phyloP scores from a whole-genome alignment of 2,329 filamentous ascomycete species.

The Lachnellula cervina region DNA sequence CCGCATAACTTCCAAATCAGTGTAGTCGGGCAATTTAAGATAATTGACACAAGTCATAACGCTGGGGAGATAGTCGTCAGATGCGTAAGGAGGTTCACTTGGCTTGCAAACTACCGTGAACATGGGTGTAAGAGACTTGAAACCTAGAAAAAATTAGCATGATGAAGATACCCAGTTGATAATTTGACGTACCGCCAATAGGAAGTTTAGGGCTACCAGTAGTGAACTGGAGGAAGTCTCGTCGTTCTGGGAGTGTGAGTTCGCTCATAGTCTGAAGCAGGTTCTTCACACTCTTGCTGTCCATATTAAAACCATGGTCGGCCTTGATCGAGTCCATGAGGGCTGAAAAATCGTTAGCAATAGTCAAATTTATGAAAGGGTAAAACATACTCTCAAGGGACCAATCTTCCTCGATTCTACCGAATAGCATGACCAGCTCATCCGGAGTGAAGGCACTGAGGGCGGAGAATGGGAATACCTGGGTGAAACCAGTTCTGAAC shows the following conservation, averaged over 20 bases:
- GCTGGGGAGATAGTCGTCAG: conserved; percentile 97
- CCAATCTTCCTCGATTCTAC: conserved; percentile 92
- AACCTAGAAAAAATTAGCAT: conserved; percentile 56
- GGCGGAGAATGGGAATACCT: conserved; percentile 93
- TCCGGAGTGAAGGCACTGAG: conserved; percentile 90
- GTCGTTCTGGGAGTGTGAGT: conserved; percentile 65
- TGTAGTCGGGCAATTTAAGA: conserved; percentile 95
- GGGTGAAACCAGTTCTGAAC: conserved; percentile 85
- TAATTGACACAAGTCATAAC: conserved; percentile 99
- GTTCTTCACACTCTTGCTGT: conserved; percentile 92
- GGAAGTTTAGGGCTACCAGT: conserved; percentile 97
- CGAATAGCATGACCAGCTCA: conserved; percentile 92
- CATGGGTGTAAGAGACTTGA: conserved; percentile 95
- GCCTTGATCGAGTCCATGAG: conserved; percentile 98
- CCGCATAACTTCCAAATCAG: conserved; percentile 67
- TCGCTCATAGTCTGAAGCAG: conserved; percentile 93
- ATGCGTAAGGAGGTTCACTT: conserved; percentile 88
- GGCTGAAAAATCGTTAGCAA: conserved; percentile 45
- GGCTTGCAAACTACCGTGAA: conserved; percentile 99
- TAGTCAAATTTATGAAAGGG: background rate
- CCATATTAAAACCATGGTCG: conserved; percentile 97
- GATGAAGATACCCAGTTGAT: conserved; percentile 1
- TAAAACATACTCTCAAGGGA: conserved; percentile 79
- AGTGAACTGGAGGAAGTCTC: conserved; percentile 95
- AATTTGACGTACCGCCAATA: conserved; percentile 73